Evolutionary conservation across 208 protist species (phyloP), one percentile per base, ranked within the genome.

Genomic region (Trypanosoma caninum): DNA sequence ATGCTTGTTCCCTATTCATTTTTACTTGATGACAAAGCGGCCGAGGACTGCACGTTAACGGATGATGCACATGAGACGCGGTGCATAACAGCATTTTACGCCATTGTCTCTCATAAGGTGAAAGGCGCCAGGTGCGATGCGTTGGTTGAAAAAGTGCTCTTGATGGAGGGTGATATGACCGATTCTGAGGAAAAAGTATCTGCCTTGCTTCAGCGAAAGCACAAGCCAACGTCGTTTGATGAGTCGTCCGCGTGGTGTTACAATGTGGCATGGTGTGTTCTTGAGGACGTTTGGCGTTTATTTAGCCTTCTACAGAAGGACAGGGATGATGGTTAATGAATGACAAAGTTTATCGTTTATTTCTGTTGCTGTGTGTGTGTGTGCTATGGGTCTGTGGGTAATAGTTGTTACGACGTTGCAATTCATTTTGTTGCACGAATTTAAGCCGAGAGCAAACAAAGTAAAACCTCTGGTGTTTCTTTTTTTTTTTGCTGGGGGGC

Each of bases 91-190:
- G 65, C 57, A 8, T 60, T 72, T 42, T 72, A 72, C 25, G 31
- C 51, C 22, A 14, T 65, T 2, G 23, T 27, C 13, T 40, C 8
- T 1, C 40, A 72, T 22, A 38, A 44, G 11, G 31, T 72, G 9
- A 65, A 65, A 45, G 41, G 41, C 3, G 18, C 44, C 34, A 22
- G 30, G 4, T 23, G 33, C 44, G 41, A 64, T 13, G 48, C 65
- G 22, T 20, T 72, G 20, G 10, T 62, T 20, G 51, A 72, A 34
- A 41, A 72, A 31, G 50, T 72, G 56, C 13, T 72, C 2, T 31
- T 72, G 27, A 23, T 72, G 37, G 65, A 72, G n/a, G 65, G 65
- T 0, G 65, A 72, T 47, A 16, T 63, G 42, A 35, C 35, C 18
- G 56, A 38, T 2, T 51, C 23, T 14, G 57, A 65, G 52, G 47